Evolutionary conservation across 768 basidiomycete species (phyloP).

Genomic region (Tulasnella sp.): DNA sequence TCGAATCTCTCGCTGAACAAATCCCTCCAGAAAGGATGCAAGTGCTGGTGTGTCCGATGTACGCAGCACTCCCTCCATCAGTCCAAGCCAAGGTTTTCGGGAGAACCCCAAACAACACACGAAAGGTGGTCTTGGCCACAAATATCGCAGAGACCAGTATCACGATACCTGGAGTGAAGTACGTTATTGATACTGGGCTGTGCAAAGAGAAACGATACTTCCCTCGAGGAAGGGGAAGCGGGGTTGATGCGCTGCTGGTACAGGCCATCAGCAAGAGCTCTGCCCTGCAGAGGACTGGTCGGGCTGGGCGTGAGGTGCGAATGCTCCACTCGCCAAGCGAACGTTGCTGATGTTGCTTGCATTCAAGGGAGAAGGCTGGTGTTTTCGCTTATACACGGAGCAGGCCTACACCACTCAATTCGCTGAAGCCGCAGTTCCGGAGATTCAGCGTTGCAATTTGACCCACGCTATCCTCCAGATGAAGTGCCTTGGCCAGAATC

Average conservation of each 20-base stretch:
- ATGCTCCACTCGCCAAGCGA: background rate
- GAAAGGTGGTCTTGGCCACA: slow-evolving; percentile 94
- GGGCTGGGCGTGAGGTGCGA: slow-evolving; percentile 87
- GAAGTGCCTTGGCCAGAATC: slow-evolving; percentile 78
- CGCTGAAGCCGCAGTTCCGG: slow-evolving; percentile 72
- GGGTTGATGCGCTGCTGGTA: slow-evolving; percentile 83
- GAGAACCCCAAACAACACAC: slow-evolving; percentile 62
- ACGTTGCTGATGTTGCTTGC: background rate
- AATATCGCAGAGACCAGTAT: slow-evolving; percentile 99
- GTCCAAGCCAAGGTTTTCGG: slow-evolving; percentile 81
- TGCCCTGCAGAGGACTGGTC: slow-evolving; percentile 85
- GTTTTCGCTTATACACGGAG: slow-evolving; percentile 93
- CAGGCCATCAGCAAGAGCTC: slow-evolving; percentile 86
- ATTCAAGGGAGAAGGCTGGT: slow-evolving; percentile 71
- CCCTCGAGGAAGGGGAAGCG: slow-evolving; percentile 67
- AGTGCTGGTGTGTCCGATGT: slow-evolving; percentile 81
- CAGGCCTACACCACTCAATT: slow-evolving; percentile 65
- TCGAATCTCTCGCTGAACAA: slow-evolving; percentile 67
- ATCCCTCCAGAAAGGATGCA: slow-evolving; percentile 63
- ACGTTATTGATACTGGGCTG: slow-evolving; percentile 95
- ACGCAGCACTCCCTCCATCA: slow-evolving; percentile 76
- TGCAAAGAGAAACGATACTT: slow-evolving; percentile 93
- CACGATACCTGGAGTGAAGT: slow-evolving; percentile 93
- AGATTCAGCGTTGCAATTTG: slow-evolving; percentile 87
- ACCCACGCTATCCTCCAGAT: slow-evolving; percentile 83